Base-by-base conservation (phyloP, 352 stramenopile genomes). In the Globisporangium nunn region DNA sequence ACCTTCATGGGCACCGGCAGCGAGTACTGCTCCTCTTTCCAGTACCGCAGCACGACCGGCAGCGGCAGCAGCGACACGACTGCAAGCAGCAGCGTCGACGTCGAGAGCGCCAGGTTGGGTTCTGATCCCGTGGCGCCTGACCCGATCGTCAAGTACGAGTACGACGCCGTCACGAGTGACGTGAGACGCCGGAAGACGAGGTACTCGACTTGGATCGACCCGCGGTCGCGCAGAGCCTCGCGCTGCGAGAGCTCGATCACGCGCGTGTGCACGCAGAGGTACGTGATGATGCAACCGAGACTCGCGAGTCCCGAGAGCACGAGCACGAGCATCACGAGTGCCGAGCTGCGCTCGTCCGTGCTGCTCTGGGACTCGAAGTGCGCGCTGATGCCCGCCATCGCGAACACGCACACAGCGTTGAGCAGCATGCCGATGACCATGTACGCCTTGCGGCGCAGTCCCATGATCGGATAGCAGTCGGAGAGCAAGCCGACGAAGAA, bases 391-490 rank as follows among this genome's bases (percentile, higher is more conserved):
- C 59, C 71, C 0, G 70, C 81, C 47, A 91, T 82, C 30, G 66
- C 53, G 33, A 88, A 75, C 44, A 88, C 68, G 28, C 66, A 70
- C n/a, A 77, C 63, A 29, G 63, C 79, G 57, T 85, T 88, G 55
- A 88, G 62, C 61, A 81, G 62, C 44, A 68, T 78, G 5, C 92
- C 92, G 37, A 94, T 55, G 41, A 96, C 83, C 72, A 97, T 96
- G 70, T 97, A 98, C 10, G 82, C 81, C 70, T 96, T 97, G 48
- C 89, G 78, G 28, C 85, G 87, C 18, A 92, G 73, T 2, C 89
- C 88, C 71, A 88, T 87, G 70, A 97, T 93, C 37, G 92, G 90
- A 59, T 95, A 91, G 51, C 78, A 96, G 64, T 98, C 88, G 17
- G 78, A 95, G 12, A 97, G 58, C 3, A 97, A 67, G 35, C 90